Conservation (phyloP, 202 grass and related monocot species). For the Musa balbisiana region DNA sequence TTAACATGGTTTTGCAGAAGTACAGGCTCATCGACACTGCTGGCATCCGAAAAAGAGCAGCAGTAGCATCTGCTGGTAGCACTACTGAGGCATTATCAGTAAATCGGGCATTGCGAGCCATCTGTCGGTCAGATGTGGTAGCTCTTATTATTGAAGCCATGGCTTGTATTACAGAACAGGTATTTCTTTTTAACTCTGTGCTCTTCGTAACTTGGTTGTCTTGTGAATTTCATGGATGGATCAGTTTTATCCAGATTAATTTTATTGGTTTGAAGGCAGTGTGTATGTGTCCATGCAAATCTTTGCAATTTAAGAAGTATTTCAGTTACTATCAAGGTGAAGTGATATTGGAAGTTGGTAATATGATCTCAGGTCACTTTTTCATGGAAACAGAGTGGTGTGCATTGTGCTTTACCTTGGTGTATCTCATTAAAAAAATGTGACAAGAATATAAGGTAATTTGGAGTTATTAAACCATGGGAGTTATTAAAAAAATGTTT, state of each 20-base stretch:
- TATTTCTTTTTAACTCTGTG: conserved; percentile 20
- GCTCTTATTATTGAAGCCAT: conserved; percentile 87
- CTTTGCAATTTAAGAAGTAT: not conserved
- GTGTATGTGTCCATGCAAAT: not conserved
- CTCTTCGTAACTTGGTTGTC: not conserved
- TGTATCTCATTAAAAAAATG: not conserved
- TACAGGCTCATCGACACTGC: conserved; percentile 93
- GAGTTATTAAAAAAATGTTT: too few relatives aligned
- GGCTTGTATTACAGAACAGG: conserved; percentile 84
- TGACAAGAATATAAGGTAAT: not conserved
- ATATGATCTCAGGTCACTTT: too few relatives aligned
- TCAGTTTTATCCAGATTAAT: not conserved
- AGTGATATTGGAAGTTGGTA: too few relatives aligned
- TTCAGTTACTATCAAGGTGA: not conserved
- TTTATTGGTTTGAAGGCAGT: not conserved
- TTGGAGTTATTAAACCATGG: not conserved
- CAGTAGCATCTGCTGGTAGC: conserved; percentile 79
- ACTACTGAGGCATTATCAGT: conserved; percentile 79
- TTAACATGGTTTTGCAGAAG: conserved; percentile 49
- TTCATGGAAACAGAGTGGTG: too few relatives aligned
- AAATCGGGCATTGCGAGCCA: conserved; percentile 82
- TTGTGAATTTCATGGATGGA: not conserved
- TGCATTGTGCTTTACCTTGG: too few relatives aligned
- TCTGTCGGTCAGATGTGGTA: conserved; percentile 83
- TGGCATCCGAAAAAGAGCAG: conserved; percentile 78